These are phyloP conservation scores for Drechslerella coelobrocha DNA, from an alignment of 2,329 filamentous ascomycete species.

Conservation along the genomic window DNA sequence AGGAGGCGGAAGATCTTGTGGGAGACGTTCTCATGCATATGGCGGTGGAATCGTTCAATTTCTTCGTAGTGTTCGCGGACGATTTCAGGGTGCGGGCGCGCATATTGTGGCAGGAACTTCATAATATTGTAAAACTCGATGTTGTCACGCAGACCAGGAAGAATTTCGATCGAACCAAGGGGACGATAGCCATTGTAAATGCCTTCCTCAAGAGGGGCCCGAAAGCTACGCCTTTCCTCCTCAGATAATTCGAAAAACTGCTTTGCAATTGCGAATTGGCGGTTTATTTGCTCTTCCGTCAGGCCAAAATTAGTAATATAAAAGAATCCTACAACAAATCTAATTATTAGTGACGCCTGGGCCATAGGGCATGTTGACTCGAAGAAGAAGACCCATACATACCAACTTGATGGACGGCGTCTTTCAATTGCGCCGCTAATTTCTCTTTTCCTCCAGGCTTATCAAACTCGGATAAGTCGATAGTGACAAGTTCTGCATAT, in stretches of 20 bases:
- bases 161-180: conserved; percentile 58
- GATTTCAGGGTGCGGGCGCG: conserved; percentile 61
- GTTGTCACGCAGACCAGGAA: conserved; percentile 62
- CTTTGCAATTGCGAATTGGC: conserved; percentile 68
- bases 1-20: conserved; percentile 67
- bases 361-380: neutral
- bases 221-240: conserved; percentile 68
- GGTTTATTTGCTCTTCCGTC: conserved; percentile 67
- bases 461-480: conserved; percentile 66
- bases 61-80: conserved; percentile 63
- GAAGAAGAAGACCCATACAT: neutral
- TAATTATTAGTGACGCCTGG: neutral
- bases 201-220: conserved; percentile 62
- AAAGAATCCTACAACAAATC: conserved; percentile 64
- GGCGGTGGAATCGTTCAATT: conserved; percentile 65
- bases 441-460: conserved; percentile 65
- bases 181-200: conserved; percentile 68
- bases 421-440: conserved; percentile 65
- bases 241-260: conserved; percentile 66
- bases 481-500: conserved; percentile 67
- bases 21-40: conserved; percentile 65
- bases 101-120: conserved; percentile 64
- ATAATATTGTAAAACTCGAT: conserved; percentile 68
- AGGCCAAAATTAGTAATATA: conserved; percentile 70
- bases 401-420: conserved; percentile 63